phyloP scores from a whole-genome alignment of 2,329 filamentous ascomycete genomes.

The Aspergillus uvarum region DNA sequence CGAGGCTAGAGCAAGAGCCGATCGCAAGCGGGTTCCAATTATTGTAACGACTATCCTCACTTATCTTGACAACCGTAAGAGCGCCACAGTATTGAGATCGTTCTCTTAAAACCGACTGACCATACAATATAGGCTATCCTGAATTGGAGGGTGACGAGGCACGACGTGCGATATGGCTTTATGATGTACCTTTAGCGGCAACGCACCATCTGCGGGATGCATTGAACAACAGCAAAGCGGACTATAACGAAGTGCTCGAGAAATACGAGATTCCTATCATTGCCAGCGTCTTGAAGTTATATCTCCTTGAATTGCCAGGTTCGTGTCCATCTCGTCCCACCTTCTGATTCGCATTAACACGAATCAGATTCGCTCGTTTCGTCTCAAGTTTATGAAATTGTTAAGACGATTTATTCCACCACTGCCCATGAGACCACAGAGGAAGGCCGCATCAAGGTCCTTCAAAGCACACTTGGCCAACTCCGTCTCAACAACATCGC shows the following conservation, averaged over 20 bases:
- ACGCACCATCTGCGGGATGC: constrained; percentile 79
- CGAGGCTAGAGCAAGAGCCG: constrained; percentile 88
- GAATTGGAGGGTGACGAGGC: constrained; percentile 96
- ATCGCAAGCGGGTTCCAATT: constrained; percentile 91
- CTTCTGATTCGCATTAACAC: constrained; percentile 17
- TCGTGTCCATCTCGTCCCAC: constrained; percentile 39
- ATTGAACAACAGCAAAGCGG: constrained; percentile 82
- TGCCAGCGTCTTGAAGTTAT: constrained; percentile 88
- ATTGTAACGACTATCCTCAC: constrained; percentile 91
- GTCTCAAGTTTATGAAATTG: constrained; percentile 96
- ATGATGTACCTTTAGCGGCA: constrained; percentile 81
- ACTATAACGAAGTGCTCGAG: constrained; percentile 72
- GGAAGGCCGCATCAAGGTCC: constrained; percentile 77
- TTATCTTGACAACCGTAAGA: constrained; percentile 79
- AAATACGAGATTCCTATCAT: constrained; percentile 94
- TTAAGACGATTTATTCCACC: constrained; percentile 92
- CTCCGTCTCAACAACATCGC: constrained; percentile 95
- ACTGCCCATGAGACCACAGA: constrained; percentile 74
- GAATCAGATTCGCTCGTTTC: constrained; percentile 88
- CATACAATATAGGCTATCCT: constrained; percentile 65
- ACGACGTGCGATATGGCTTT: constrained; percentile 86
- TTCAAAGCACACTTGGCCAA: constrained; percentile 94
- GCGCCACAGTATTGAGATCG: not conserved
- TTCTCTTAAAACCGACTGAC: constrained; percentile 8
- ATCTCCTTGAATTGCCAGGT: constrained; percentile 92